A percentile compares a stretch with the other conserved stretches of the same genome.
phyloP scores from a whole-genome alignment of 768 basidiomycete species.

The Serendipita indica region DNA sequence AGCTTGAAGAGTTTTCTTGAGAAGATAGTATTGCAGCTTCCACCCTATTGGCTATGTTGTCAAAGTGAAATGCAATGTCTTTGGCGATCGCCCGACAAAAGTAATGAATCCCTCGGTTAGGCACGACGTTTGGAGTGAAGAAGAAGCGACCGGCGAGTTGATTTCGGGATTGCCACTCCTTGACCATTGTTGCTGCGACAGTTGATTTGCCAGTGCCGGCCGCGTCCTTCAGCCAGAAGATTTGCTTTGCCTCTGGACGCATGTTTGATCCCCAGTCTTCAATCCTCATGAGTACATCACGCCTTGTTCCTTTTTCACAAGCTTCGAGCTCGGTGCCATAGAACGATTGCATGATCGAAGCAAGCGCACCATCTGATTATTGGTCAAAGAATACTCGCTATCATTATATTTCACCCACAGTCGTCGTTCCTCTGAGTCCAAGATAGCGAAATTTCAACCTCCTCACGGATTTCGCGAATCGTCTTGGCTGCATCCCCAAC shows the following conservation, averaged over 20 bases:
- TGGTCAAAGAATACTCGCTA: too few species aligned
- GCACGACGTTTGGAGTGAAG: not conserved
- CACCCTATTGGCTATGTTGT: not conserved
- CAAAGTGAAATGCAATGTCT: not conserved
- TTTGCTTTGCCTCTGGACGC: not conserved
- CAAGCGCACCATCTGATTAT: not conserved
- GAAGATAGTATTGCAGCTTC: not conserved
- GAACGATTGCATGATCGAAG: not conserved
- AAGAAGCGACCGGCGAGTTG: not conserved
- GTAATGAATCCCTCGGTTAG: not conserved
- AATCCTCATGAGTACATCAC: not conserved
- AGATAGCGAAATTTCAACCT: too few species aligned
- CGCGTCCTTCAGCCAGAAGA: slow-evolving; percentile 1
- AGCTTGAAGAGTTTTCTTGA: not conserved
- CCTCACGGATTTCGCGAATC: too few species aligned
- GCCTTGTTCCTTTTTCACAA: not conserved
- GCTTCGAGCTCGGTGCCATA: not conserved
- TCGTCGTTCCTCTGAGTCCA: too few species aligned
- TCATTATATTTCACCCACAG: too few species aligned
- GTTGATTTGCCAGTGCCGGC: not conserved
- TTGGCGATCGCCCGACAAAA: not conserved
- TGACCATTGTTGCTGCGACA: not conserved
- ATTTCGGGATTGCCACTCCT: not conserved
- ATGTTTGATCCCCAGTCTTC: not conserved
- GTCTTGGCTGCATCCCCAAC: too few species aligned